These are phyloP conservation scores for Beverwykella pulmonaria DNA, from an alignment of 495 filamentous ascomycete species.

Conservation along the genomic window DNA sequence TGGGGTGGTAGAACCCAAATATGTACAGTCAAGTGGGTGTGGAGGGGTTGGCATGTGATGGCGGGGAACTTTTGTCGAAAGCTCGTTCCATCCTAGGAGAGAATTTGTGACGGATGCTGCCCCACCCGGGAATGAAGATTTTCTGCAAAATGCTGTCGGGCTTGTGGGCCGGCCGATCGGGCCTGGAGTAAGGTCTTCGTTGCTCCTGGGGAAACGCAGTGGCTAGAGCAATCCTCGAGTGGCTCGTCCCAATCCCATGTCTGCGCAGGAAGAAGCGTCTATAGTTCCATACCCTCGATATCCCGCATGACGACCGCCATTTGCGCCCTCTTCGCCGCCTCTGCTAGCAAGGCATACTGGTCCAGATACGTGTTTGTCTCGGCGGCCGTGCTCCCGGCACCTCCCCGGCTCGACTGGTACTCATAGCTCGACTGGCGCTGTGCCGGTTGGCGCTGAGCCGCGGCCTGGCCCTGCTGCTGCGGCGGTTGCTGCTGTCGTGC, in stretches of 20 bases:
- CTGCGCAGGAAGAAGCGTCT: not conserved
- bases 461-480: constrained; percentile 16
- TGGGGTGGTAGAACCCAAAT: not conserved
- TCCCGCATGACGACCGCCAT: constrained; percentile 85
- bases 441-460: not conserved
- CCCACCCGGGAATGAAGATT: no score
- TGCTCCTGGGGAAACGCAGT: not conserved
- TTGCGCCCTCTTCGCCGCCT: constrained; percentile 91
- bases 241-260: no score
- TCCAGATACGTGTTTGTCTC: constrained; percentile 66
- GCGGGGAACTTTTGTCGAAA: no score
- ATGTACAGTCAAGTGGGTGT: not conserved
- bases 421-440: constrained; percentile 2
- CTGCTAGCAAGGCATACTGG: constrained; percentile 86
- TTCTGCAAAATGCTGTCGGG: no score
- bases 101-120: no score
- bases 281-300: constrained; percentile 66
- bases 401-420: constrained; percentile 27
- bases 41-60: not conserved
- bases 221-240: not conserved
- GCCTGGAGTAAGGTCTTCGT: no score
- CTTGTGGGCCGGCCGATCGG: no score
- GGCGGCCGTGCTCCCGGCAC: constrained; percentile 44
- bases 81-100: no score
- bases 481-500: constrained; percentile 29